Evolutionary conservation across 768 basidiomycete species (phyloP).

Genomic region (Podaxis sp.): DNA sequence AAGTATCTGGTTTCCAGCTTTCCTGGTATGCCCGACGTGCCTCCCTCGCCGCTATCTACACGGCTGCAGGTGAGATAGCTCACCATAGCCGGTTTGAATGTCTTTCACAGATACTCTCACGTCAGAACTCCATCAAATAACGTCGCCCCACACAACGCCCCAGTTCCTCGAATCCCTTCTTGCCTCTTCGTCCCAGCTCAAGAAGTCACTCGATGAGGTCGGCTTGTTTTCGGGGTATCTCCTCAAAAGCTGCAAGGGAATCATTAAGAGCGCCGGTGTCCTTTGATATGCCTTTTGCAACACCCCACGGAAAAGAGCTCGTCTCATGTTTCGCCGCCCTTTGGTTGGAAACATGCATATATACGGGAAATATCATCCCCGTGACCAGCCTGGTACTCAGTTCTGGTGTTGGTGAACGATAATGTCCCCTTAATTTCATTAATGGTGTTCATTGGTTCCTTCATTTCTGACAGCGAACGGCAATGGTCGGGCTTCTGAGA

Average conservation of each 20-base stretch:
- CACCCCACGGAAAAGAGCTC: too few relatives aligned
- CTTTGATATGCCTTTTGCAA: conserved; percentile 25
- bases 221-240: conserved; percentile 60
- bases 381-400: too few relatives aligned
- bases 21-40: conserved; percentile 74
- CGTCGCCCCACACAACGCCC: conserved; percentile 66
- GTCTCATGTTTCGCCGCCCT: too few relatives aligned
- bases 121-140: conserved; percentile 78
- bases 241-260: conserved; percentile 68
- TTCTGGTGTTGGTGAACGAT: too few relatives aligned
- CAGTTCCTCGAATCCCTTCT: conserved; percentile 69
- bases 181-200: conserved; percentile 42
- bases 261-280: conserved; percentile 66
- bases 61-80: conserved; percentile 56
- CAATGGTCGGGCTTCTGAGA: too few relatives aligned
- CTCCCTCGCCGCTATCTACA: conserved; percentile 66
- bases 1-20: conserved; percentile 38
- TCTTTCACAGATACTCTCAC: conserved; percentile 2
- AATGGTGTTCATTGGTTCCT: too few relatives aligned
- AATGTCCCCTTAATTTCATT: too few relatives aligned
- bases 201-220: conserved; percentile 51
- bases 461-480: too few relatives aligned
- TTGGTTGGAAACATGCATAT: too few relatives aligned
- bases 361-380: too few relatives aligned
- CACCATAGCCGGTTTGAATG: background rate